These are phyloP conservation scores for Lecanicillium sp. DNA, from an alignment of 2,329 filamentous ascomycete genomes.

Conservation along the genomic window DNA sequence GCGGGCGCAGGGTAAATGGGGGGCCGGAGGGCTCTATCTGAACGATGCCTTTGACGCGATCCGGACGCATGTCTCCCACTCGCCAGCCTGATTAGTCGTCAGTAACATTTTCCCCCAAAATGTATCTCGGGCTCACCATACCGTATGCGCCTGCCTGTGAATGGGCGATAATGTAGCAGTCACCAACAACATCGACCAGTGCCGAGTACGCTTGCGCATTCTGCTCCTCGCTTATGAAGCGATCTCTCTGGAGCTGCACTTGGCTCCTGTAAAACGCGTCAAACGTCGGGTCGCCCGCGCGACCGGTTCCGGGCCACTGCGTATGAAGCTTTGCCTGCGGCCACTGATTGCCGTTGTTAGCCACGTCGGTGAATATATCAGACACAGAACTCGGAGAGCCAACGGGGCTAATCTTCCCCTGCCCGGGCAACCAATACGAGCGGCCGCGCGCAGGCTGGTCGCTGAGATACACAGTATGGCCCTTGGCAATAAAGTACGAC, in stretches of 20 bases:
- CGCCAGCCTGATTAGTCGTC: conserved; percentile 16
- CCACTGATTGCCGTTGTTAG: conserved; percentile 22
- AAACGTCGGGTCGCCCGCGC: conserved; percentile 38
- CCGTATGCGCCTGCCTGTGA: conserved; percentile 20
- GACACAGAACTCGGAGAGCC: conserved; percentile 21
- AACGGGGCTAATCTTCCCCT: conserved; percentile 22
- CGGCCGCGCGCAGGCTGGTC: conserved; percentile 31
- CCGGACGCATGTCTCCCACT: conserved; percentile 22
- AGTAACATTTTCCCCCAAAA: background rate
- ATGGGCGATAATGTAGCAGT: conserved; percentile 26
- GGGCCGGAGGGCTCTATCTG: conserved; percentile 26
- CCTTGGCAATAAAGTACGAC: conserved; percentile 33
- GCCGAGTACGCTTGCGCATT: conserved; percentile 18
- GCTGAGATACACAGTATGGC: conserved; percentile 35
- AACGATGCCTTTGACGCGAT: conserved; percentile 24
- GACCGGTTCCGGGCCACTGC: conserved; percentile 28
- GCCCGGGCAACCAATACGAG: conserved; percentile 23
- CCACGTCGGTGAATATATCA: conserved; percentile 24
- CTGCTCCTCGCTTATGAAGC: conserved; percentile 18
- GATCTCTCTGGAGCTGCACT: conserved; percentile 17
- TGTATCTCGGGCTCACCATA: conserved; percentile 3
- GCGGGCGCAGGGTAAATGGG: conserved; percentile 20
- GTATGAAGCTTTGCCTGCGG: conserved; percentile 28
- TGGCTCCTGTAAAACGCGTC: conserved; percentile 37
- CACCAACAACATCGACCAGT: conserved; percentile 22